Evolutionary conservation across 2,329 filamentous ascomycete species (phyloP).

Genomic region (Aspergillus fijiensis): DNA sequence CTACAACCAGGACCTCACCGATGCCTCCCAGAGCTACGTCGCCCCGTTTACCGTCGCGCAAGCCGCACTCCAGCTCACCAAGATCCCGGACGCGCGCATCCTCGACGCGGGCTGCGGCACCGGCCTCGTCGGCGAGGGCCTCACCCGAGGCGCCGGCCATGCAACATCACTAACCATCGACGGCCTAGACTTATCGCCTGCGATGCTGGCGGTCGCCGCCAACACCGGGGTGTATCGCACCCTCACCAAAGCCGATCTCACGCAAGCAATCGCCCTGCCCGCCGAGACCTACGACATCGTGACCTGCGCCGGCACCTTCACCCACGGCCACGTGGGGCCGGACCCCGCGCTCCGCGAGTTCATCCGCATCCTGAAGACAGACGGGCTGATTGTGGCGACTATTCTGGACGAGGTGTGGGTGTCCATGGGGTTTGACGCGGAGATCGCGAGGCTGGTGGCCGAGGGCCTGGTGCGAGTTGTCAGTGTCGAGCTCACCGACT

Average conservation of each 20-base stretch:
- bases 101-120: slow-evolving; percentile 60
- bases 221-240: slow-evolving; percentile 50
- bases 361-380: slow-evolving; percentile 48
- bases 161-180: slow-evolving; percentile 37
- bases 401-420: slow-evolving; percentile 54
- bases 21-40: slow-evolving; percentile 41
- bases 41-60: slow-evolving; percentile 43
- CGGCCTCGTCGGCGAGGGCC: slow-evolving; percentile 52
- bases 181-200: slow-evolving; percentile 53
- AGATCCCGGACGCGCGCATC: slow-evolving; percentile 33
- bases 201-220: slow-evolving; percentile 56
- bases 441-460: slow-evolving; percentile 42
- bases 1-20: slow-evolving; percentile 45
- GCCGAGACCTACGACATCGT: slow-evolving; percentile 52
- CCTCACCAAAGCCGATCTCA: slow-evolving; percentile 50
- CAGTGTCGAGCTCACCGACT: slow-evolving; percentile 29
- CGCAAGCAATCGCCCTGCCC: slow-evolving; percentile 40
- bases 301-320: slow-evolving; percentile 57
- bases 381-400: slow-evolving; percentile 53
- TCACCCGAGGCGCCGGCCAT: slow-evolving; percentile 43
- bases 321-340: slow-evolving; percentile 56
- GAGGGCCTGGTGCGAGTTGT: slow-evolving; percentile 38
- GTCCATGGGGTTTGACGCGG: slow-evolving; percentile 48
- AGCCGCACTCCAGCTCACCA: slow-evolving; percentile 27
- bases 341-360: slow-evolving; percentile 51